Percentiles rank a stretch among this genome's conserved stretches.
Conservation (phyloP, 768 basidiomycete genomes). For the Panaeolus papilionaceus region DNA sequence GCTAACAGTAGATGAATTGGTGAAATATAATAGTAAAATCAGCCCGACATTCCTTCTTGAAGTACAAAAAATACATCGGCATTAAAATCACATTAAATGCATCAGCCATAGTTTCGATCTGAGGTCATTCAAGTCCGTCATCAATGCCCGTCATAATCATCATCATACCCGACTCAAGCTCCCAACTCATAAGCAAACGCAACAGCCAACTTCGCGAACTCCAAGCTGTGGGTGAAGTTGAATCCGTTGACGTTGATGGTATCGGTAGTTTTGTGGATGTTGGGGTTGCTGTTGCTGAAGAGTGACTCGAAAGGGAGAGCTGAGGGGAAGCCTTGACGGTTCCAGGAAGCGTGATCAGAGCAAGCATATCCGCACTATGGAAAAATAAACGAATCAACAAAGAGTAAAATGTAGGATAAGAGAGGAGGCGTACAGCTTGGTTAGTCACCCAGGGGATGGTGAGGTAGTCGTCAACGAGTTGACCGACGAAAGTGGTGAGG, state of each 20-base stretch:
- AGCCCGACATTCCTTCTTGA: too few relatives aligned
- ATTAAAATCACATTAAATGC: too few relatives aligned
- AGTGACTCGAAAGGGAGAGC: slow-evolving; percentile 44
- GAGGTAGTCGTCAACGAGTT: slow-evolving; percentile 49
- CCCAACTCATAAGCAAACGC: slow-evolving; percentile 60
- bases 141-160: too few relatives aligned
- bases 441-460: slow-evolving; percentile 45
- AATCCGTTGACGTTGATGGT: slow-evolving; percentile 44
- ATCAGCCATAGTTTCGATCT: too few relatives aligned
- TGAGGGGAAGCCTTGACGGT: slow-evolving; percentile 48
- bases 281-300: slow-evolving; percentile 32
- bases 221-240: slow-evolving; percentile 50
- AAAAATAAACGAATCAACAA: neutral
- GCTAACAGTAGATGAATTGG: too few relatives aligned
- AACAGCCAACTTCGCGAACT: slow-evolving; percentile 64
- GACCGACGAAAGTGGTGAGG: slow-evolving; percentile 49
- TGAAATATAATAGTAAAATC: too few relatives aligned
- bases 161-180: slow-evolving; percentile 15
- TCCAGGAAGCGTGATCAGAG: slow-evolving; percentile 45
- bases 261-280: slow-evolving; percentile 34
- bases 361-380: slow-evolving; percentile 37
- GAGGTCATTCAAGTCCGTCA: too few relatives aligned
- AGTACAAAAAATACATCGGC: too few relatives aligned
- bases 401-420: neutral
- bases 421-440: slow-evolving; percentile 26